Percentiles rank a stretch among this genome's conserved stretches.
These are phyloP conservation scores for Macrophomina phaseolina DNA, from an alignment of 2,329 filamentous ascomycete genomes.

Conservation along the genomic window DNA sequence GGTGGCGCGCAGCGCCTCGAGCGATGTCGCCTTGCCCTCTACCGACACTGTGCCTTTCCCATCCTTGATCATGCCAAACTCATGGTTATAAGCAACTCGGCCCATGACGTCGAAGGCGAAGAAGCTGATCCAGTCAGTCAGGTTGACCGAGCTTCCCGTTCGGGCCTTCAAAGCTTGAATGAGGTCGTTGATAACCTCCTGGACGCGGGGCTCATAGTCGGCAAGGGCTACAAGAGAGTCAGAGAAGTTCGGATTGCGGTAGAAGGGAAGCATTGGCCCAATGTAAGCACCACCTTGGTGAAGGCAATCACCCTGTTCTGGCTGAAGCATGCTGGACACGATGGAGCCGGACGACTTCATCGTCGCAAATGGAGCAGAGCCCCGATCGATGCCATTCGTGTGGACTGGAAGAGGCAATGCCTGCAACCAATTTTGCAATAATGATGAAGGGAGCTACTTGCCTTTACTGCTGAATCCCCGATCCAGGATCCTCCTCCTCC, in stretches of 20 bases:
- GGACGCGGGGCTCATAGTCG: conserved; percentile 42
- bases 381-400: too few species aligned
- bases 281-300: neutral
- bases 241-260: too few species aligned
- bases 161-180: conserved; percentile 36
- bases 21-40: conserved; percentile 26
- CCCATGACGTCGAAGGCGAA: conserved; percentile 58
- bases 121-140: conserved; percentile 45
- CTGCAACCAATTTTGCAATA: too few species aligned
- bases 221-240: neutral
- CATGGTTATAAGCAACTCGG: conserved; percentile 50
- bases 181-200: conserved; percentile 36
- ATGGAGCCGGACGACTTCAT: too few species aligned
- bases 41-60: conserved; percentile 37
- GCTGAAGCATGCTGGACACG: too few species aligned
- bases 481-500: conserved; percentile 41
- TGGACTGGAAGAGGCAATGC: too few species aligned
- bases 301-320: too few species aligned
- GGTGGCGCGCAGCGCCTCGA: conserved; percentile 39
- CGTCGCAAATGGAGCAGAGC: too few species aligned
- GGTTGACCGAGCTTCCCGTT: conserved; percentile 32
- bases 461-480: conserved; percentile 39
- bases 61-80: conserved; percentile 45
- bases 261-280: neutral
- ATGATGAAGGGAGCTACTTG: neutral